Evolutionary conservation across 2,329 filamentous ascomycete species (phyloP).

Genomic region (Dothidotthia symphoricarpi): DNA sequence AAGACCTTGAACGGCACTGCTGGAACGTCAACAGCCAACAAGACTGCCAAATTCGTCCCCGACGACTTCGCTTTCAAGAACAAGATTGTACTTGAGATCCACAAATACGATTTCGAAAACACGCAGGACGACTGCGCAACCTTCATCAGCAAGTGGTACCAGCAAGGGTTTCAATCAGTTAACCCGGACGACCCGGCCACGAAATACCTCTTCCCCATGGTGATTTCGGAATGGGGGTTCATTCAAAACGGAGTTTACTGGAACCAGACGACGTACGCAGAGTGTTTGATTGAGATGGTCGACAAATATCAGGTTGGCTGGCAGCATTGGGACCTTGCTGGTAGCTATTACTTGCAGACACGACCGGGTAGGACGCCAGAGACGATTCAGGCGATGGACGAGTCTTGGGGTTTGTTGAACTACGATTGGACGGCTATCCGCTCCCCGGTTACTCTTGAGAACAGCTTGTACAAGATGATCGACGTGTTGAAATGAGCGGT

Average conservation of each 20-base stretch:
- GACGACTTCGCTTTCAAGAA: constrained; percentile 26
- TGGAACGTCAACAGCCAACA: constrained; percentile 24
- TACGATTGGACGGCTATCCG: constrained; percentile 31
- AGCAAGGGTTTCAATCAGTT: constrained; percentile 33
- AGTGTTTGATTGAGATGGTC: constrained; percentile 35
- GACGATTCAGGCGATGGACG: constrained; percentile 30
- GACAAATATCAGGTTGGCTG: constrained; percentile 31
- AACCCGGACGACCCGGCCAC: constrained; percentile 30
- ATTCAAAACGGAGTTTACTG: constrained; percentile 34
- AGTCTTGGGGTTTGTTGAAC: constrained; percentile 33
- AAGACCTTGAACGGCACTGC: constrained; percentile 31
- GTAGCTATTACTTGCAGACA: constrained; percentile 43
- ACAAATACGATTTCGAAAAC: constrained; percentile 37
- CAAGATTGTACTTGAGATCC: constrained; percentile 36
- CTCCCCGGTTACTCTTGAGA: constrained; percentile 31
- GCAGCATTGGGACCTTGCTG: constrained; percentile 35
- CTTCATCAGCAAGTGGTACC: constrained; percentile 38
- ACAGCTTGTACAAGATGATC: constrained; percentile 36
- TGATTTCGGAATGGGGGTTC: constrained; percentile 37
- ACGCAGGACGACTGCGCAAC: constrained; percentile 31
- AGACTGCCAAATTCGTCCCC: constrained; percentile 30
- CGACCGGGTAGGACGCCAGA: constrained; percentile 26
- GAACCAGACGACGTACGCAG: constrained; percentile 36
- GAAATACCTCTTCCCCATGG: constrained; percentile 33
- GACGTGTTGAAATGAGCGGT: constrained; percentile 17